Conservation (phyloP, 139 green algal species). For the Tetratostichococcus sp. region DNA sequence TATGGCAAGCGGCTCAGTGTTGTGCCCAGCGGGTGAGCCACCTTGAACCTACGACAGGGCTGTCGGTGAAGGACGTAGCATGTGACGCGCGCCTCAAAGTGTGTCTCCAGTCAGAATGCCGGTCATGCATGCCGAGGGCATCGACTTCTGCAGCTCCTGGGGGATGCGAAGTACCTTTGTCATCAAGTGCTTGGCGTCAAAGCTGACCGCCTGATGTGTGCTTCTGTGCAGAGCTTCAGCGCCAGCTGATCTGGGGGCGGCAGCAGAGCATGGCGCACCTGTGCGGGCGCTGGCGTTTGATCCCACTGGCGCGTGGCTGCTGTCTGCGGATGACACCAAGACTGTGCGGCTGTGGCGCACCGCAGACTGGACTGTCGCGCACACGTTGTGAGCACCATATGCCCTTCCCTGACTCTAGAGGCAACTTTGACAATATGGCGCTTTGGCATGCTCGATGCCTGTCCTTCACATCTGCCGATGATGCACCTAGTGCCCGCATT, state of each 20-base stretch:
- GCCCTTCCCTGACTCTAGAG: neutral
- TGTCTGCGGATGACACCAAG: constrained; percentile 62
- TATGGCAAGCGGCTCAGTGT: neutral
- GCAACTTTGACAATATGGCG: neutral
- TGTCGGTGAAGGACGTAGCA: too few species aligned
- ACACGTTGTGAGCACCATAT: constrained; percentile 26
- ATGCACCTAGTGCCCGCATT: neutral
- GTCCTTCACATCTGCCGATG: neutral
- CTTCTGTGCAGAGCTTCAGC: neutral
- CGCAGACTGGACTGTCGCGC: constrained; percentile 19
- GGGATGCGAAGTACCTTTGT: too few species aligned
- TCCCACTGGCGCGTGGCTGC: constrained; percentile 33
- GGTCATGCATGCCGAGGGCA: too few species aligned
- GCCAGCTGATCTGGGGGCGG: neutral
- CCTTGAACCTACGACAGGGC: too few species aligned
- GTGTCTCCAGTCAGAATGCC: too few species aligned
- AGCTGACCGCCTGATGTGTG: too few species aligned
- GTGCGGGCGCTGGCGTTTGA: constrained; percentile 42
- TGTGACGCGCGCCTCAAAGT: too few species aligned
- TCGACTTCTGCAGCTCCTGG: too few species aligned
- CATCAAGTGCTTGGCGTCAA: too few species aligned
- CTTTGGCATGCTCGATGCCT: neutral
- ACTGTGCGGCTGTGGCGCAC: constrained; percentile 31
- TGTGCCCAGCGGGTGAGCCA: neutral
- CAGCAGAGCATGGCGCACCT: neutral